A percentile compares a stretch with the other conserved stretches of the same genome.
phyloP scores from a whole-genome alignment of 2,329 filamentous ascomycete genomes.

The Aspergillus tubingensis region DNA sequence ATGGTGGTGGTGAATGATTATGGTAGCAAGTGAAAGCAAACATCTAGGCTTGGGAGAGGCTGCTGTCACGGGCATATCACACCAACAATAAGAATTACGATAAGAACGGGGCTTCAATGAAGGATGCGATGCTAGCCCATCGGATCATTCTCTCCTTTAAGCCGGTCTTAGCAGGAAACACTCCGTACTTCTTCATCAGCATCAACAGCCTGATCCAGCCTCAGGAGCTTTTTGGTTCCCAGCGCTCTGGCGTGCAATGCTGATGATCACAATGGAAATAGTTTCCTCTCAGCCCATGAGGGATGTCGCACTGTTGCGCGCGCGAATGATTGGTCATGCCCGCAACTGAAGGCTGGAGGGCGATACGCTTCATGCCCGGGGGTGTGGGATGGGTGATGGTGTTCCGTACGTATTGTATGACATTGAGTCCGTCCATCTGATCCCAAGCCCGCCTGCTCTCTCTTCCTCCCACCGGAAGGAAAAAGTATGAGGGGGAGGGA shows the following conservation, averaged over 20 bases:
- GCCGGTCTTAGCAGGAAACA: not conserved
- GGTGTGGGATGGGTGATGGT: not conserved
- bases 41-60: not conserved
- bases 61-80: not conserved
- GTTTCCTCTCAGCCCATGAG: constrained; percentile 2
- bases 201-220: not conserved
- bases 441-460: constrained; percentile 11
- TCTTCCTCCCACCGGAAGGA: not conserved
- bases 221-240: not conserved
- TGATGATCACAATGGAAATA: constrained; percentile 6
- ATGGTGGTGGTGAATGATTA: not conserved
- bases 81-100: not conserved
- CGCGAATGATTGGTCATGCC: constrained; percentile 20
- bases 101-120: not conserved
- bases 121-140: not conserved
- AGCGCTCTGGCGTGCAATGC: not conserved
- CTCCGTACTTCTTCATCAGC: not conserved
- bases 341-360: constrained; percentile 3
- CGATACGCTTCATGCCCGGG: constrained; percentile 2
- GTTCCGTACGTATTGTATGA: constrained; percentile 19
- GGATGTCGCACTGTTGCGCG: constrained; percentile 16
- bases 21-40: not conserved
- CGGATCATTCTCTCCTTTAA: not conserved
- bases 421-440: constrained; percentile 23
- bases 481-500: not conserved